These are phyloP conservation scores for Cairneyella variabilis DNA, from an alignment of 495 filamentous ascomycete genomes.

Conservation along the genomic window DNA sequence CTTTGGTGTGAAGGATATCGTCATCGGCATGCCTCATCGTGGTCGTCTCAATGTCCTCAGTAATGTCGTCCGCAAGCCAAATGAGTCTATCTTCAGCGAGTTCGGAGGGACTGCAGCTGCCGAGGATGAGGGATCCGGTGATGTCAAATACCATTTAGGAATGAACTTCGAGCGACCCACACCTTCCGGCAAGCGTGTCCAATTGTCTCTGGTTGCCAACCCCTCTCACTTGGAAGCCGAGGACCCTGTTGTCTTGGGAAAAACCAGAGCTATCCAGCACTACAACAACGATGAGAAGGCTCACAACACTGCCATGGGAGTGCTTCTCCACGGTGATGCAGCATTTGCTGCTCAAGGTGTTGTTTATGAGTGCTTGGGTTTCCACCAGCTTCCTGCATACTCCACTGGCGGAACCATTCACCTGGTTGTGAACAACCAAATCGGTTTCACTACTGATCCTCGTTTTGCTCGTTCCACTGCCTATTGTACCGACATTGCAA, in stretches of 20 bases:
- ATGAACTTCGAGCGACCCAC: slow-evolving; percentile 99
- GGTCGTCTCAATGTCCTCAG: slow-evolving; percentile 96
- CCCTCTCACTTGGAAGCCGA: slow-evolving; percentile 98
- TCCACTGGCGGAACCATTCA: slow-evolving; percentile 97
- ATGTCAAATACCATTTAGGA: slow-evolving; percentile 98
- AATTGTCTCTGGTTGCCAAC: slow-evolving; percentile 96
- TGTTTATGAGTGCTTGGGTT: slow-evolving; percentile 97
- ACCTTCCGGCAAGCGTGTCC: slow-evolving; percentile 96
- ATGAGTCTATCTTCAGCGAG: slow-evolving; percentile 99
- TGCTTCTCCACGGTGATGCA: slow-evolving; percentile 93
- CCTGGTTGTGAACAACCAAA: slow-evolving; percentile 98
- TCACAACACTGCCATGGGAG: slow-evolving; percentile 87
- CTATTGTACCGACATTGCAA: slow-evolving; percentile 98
- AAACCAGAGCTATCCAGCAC: slow-evolving; percentile 96
- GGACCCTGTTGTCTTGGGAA: slow-evolving; percentile 95
- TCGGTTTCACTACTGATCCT: slow-evolving; percentile 99
- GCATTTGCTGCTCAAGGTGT: slow-evolving; percentile 95
- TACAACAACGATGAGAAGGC: slow-evolving; percentile 94
- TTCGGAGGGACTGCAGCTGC: slow-evolving; percentile 87
- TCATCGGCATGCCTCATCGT: slow-evolving; percentile 99
- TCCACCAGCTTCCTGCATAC: slow-evolving; percentile 91
- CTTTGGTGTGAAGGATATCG: slow-evolving; percentile 96
- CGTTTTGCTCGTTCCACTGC: slow-evolving; percentile 94
- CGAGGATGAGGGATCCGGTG: slow-evolving; percentile 92
- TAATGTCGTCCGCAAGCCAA: slow-evolving; percentile 98